Percentiles rank a stretch among this genome's conserved stretches.
Conservation (phyloP, 371 early-diverging fungal species). For the Mucor irregularis region DNA sequence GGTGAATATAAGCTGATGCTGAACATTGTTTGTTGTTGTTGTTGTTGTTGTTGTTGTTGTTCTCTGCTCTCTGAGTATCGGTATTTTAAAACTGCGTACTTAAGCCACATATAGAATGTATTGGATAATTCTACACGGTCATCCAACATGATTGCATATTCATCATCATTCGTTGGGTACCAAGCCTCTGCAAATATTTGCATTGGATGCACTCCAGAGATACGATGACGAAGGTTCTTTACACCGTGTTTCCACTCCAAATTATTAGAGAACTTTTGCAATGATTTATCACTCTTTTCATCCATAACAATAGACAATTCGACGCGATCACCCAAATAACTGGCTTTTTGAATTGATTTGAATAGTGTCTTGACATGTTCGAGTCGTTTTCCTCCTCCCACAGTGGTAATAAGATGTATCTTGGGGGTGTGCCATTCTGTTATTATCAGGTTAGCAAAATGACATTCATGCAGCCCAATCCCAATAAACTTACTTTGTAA, state of each 20-base stretch:
- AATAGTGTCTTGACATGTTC: neutral
- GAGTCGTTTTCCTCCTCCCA: neutral
- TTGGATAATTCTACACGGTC: slow-evolving; percentile 61
- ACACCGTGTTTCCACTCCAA: slow-evolving; percentile 54
- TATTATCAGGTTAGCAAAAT: too few relatives aligned
- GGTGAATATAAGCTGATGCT: slow-evolving; percentile 68
- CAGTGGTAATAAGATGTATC: neutral
- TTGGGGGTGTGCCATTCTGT: slow-evolving; percentile 1
- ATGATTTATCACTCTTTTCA: slow-evolving; percentile 49
- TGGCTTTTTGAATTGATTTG: slow-evolving; percentile 34
- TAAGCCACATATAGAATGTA: slow-evolving; percentile 59
- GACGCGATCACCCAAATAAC: slow-evolving; percentile 57
- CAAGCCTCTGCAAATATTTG: slow-evolving; percentile 63
- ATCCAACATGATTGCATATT: slow-evolving; percentile 61
- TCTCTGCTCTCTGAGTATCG: slow-evolving; percentile 41
- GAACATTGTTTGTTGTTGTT: slow-evolving; percentile 21
- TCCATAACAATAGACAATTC: slow-evolving; percentile 61
- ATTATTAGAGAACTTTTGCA: slow-evolving; percentile 47
- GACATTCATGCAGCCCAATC: too few relatives aligned
- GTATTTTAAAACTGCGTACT: slow-evolving; percentile 58
- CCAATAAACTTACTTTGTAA: slow-evolving; percentile 52
- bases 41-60: too few relatives aligned
- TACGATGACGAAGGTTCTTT: slow-evolving; percentile 57
- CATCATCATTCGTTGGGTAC: slow-evolving; percentile 59
- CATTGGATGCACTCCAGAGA: slow-evolving; percentile 53